Evolutionary conservation across 805 yeast species (phyloP), one percentile per base, ranked within the genome.

Genomic region (Pichia insulana): DNA sequence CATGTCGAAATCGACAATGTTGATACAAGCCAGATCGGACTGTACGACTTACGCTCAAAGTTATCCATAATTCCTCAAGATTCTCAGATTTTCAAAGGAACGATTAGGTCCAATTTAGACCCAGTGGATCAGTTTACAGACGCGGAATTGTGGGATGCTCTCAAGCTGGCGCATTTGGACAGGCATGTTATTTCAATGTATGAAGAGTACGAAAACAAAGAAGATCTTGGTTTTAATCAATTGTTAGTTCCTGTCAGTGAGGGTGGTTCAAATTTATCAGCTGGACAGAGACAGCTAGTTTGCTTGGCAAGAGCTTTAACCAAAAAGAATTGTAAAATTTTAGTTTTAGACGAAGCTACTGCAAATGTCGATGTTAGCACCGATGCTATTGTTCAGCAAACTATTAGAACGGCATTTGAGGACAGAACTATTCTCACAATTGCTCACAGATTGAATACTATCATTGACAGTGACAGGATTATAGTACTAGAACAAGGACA

Each of bases 31-130:
- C 55, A 67, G 22, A 73, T 88, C 44, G 96, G 96, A 3, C 67
- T 88, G 39, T 70, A 67, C 48, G 96, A 88, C 56, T 68, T 88
- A 54, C 75, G 97, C 56, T 79, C 79, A 31, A 73, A 76, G 47
- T 64, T 88, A 37, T 81, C 92, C 2, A 89, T 88, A 50, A 88
- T 88, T 50, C 97, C 97, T 2, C 96, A 88, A 61, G 97, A 88
- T 61, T 83, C 96, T 0, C 96, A 89, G 60, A 86, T 86, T 8
- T 82, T 89, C 58, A 85, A 85, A 64, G 96, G 96, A 30, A 73
- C 92, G 0, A 67, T 88, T 11, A 71, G 96, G 53, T 83, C 85
- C 37, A 88, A 88, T 59, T 70, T 90, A 51, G 97, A 90, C 61
- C 97, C 97, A 20, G 76, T 83, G 2, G 65, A 71, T 17, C 67